A percentile compares a stretch with the other conserved stretches of the same genome.
Conservation (phyloP, 305 asterid species). For the Coffea humblotiana region DNA sequence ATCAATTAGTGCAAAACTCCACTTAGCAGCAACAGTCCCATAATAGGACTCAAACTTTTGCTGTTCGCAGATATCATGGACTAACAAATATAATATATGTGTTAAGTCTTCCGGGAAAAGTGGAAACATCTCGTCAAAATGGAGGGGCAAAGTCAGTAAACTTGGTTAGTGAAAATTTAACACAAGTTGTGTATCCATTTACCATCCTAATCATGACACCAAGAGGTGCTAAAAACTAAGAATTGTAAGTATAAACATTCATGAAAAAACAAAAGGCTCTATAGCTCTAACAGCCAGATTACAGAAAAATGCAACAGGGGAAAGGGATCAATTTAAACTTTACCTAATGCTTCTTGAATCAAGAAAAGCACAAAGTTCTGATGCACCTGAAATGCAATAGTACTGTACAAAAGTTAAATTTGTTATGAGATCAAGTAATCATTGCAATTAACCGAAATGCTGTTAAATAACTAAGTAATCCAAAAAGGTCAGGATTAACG, state of each 20-base stretch:
- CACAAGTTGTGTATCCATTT: neutral
- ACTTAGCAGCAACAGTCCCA: neutral
- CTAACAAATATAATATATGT: neutral
- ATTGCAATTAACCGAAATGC: neutral
- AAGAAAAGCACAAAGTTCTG: conserved; percentile 77
- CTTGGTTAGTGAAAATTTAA: neutral
- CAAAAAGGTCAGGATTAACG: neutral
- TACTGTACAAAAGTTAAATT: conserved; percentile 20
- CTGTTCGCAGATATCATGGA: too few relatives aligned
- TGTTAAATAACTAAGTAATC: neutral
- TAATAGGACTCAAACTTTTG: neutral
- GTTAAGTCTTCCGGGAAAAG: neutral
- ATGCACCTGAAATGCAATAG: conserved; percentile 68
- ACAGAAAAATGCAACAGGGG: neutral
- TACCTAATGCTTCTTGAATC: conserved; percentile 78
- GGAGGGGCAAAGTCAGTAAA: neutral
- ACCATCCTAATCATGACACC: neutral
- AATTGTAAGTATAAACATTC: neutral
- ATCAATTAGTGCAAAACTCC: neutral
- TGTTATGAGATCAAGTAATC: conserved; percentile 7
- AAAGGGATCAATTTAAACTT: conserved; percentile 10
- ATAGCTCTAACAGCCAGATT: neutral
- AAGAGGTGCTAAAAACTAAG: neutral
- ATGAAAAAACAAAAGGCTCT: too few relatives aligned
- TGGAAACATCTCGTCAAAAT: neutral